Evolutionary conservation across 2,329 filamentous ascomycete genomes (phyloP), one percentile per base, ranked within the genome.

Genomic region (Atkinsonella hypoxylon): DNA sequence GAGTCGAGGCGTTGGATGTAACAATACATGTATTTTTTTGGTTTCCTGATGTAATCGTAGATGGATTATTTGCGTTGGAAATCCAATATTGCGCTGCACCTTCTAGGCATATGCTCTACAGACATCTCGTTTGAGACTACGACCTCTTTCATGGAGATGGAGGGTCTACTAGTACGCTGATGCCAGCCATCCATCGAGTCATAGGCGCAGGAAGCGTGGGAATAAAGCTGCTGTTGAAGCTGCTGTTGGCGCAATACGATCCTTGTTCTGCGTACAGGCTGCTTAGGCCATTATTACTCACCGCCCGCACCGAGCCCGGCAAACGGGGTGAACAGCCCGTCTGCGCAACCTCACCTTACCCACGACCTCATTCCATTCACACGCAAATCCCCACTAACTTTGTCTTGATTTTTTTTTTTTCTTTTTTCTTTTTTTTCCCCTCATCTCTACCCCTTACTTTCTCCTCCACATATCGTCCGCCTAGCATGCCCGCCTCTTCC

Each of bases 401-500:
- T 50, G 10, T 31, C 31, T 18, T 39, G 7, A 10, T 13, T 20
- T 15, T 15, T 44, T 20, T 17, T 31, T 12, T 8, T 17, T 43
- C 18, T 22, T 38, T 51, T 26, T 38, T 31, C 31, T 46, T 48
- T 22, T 36, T 50, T 40, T 45, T 30, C 42, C 34, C 42, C 20
- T n/a, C 12, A 8, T 17, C 40, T 18, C 20, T 38, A 49, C 26
- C 41, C 36, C 32, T 44, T 48, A 31, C 34, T 49, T 40, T 45
- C 43, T 7, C 26, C 26, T 7, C 26, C 26, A 2, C 44, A 38
- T 45, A 43, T 26, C 40, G n/a, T 20, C n/a, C 40, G 40, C 40
- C 45, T 8, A 13, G 18, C 45, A 17, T 38, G 45, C 36, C 26
- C 22, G 17, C 53, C 17, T 26, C 46, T 43, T 44, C 54, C 41